Base-by-base conservation (phyloP, 176 grass and related monocot species). In the Leersia perrieri region DNA sequence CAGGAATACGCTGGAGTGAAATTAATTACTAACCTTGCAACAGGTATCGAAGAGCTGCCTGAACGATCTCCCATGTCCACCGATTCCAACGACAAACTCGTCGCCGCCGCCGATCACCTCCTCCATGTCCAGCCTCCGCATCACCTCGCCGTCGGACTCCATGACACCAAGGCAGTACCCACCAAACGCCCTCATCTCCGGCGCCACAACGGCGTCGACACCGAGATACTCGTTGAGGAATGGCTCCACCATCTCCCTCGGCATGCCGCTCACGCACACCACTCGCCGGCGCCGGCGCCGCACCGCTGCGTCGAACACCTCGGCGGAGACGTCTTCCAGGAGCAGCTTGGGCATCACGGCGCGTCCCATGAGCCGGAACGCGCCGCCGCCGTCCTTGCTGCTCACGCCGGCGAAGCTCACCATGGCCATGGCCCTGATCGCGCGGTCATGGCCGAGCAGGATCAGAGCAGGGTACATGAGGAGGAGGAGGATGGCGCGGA, bases 191-290 rank as follows among this genome's bases (percentile, higher is more conserved):
- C 33, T 88, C 67, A 95, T 61, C 67, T 92, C 90, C 28, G 84
- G 88, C 51, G 85, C 87, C 9, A 88, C 41, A 47, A 95, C 88
- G 60, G 80, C 90, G 47, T 84, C 90, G 38, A 90, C 60, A 45
- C 60, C 90, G 70, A 95, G 57, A 60, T 90, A 92, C 30, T 95
- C 90, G 33, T 15, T 83, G 28, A 95, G 6, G 76, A 88, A 90
- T 71, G 69, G 85, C 58, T 90, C 87, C 36, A 95, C 90, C 93
- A 95, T 88, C 7, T 41, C 70, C 78, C 85, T 86, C 23, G 93
- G 93, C 90, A 95, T 92, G 78, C 58, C 55, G 84, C 87, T 95
- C 27, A 90, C 79, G 74, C 82, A 95, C 36, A 92, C 87, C 79
- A 90, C 36, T n/a, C 71, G 91, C 33, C 63, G 45, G 3, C 63